Conservation (phyloP, 306 rosid species). For the Potentilla sterilis region DNA sequence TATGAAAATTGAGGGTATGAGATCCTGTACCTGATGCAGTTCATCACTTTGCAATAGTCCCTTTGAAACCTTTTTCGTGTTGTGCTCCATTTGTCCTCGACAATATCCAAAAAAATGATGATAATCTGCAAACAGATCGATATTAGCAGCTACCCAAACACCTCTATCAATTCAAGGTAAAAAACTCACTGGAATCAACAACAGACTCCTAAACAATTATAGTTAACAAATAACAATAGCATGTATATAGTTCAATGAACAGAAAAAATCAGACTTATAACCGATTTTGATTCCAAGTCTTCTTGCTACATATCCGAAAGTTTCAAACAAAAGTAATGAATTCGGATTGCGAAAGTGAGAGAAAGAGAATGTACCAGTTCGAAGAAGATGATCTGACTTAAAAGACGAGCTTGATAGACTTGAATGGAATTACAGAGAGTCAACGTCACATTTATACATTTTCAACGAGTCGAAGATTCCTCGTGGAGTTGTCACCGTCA, state of each 20-base stretch:
- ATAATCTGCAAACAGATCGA: background rate
- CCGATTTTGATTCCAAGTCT: background rate
- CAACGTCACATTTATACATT: background rate
- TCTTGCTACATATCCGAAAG: background rate
- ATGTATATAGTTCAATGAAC: background rate
- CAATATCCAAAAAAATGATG: background rate
- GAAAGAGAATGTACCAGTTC: background rate
- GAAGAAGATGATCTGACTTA: background rate
- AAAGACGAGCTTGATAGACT: background rate
- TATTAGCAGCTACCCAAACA: background rate
- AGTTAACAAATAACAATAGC: background rate
- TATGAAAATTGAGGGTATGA: background rate
- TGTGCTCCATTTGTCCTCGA: slow-evolving; percentile 36
- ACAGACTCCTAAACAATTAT: background rate
- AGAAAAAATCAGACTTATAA: background rate
- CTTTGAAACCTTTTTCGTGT: background rate
- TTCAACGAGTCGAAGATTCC: background rate
- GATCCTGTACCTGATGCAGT: slow-evolving; percentile 20
- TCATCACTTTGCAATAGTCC: slow-evolving; percentile 46
- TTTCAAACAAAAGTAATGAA: background rate
- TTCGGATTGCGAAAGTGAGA: background rate
- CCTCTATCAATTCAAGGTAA: background rate
- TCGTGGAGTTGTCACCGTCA: too few relatives aligned
- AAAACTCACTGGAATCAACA: background rate
- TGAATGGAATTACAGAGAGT: background rate